A percentile compares a stretch with the other conserved stretches of the same genome.
These are phyloP conservation scores for Gillenia trifoliata DNA, from an alignment of 306 rosid genomes.

Conservation along the genomic window DNA sequence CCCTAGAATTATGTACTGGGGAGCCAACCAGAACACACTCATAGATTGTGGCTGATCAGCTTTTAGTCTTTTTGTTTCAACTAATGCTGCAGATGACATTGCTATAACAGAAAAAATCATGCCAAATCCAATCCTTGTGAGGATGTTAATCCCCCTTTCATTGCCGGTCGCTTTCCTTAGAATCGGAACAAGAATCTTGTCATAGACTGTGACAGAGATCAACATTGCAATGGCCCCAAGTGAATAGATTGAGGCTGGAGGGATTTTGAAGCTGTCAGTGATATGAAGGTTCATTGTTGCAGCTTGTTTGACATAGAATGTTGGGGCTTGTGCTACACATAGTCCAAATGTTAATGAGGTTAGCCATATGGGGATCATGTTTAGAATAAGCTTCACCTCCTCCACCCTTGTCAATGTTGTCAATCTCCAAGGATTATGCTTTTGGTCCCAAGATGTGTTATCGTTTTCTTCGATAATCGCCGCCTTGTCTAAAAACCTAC, in stretches of 20 bases:
- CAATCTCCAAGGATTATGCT: conserved; percentile 61
- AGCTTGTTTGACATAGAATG: conserved; percentile 83
- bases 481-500: conserved; percentile 86
- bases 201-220: conserved; percentile 54
- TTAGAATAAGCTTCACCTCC: conserved; percentile 77
- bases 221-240: conserved; percentile 63
- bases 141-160: conserved; percentile 79
- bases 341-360: conserved; percentile 60
- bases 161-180: conserved; percentile 50
- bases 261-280: conserved; percentile 42
- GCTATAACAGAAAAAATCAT: conserved; percentile 51
- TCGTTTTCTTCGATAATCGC: conserved; percentile 36
- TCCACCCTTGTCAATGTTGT: conserved; percentile 65
- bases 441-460: conserved; percentile 23
- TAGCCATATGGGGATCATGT: conserved; percentile 88
- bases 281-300: conserved; percentile 38
- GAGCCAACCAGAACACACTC: conserved; percentile 84
- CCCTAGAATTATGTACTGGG: conserved; percentile 66
- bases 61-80: conserved; percentile 52
- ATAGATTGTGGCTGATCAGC: conserved; percentile 29
- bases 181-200: conserved; percentile 60
- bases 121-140: conserved; percentile 77
- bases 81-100: conserved; percentile 55
- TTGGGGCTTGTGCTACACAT: conserved; percentile 60
- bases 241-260: conserved; percentile 65